phyloP scores from a whole-genome alignment of 2,329 filamentous ascomycete species.

The Blastomyces silverae region DNA sequence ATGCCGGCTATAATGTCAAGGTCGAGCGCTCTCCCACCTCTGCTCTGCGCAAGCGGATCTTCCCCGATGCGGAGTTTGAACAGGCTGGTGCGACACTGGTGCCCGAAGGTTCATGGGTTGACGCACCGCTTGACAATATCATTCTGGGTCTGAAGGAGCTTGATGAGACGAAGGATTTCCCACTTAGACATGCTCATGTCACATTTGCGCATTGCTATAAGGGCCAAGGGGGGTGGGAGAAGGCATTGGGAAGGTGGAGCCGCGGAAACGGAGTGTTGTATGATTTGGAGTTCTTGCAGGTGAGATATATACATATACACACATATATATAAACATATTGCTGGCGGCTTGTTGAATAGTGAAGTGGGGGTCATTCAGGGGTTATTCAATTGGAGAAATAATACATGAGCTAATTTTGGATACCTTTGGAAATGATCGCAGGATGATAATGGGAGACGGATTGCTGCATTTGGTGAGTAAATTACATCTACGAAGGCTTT shows the following conservation, averaged over 20 bases:
- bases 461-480: constrained; percentile 22
- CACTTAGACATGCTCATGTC: constrained; percentile 23
- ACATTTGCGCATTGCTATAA: constrained; percentile 27
- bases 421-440: constrained; percentile 8
- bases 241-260: constrained; percentile 23
- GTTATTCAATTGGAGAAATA: not conserved
- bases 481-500: not conserved
- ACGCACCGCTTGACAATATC: constrained; percentile 29
- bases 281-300: constrained; percentile 26
- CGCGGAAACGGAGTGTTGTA: constrained; percentile 23
- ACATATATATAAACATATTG: not conserved
- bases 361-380: not conserved
- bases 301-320: constrained; percentile 2
- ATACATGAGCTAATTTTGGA: not conserved
- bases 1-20: constrained; percentile 37
- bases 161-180: constrained; percentile 23
- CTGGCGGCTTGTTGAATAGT: not conserved
- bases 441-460: constrained; percentile 22
- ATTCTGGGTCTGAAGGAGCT: constrained; percentile 26
- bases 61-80: constrained; percentile 37
- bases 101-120: constrained; percentile 36
- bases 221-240: constrained; percentile 25
- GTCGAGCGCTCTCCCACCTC: constrained; percentile 33
- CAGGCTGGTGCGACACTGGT: constrained; percentile 36
- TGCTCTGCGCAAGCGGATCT: constrained; percentile 30